Percentiles rank a stretch among this genome's conserved stretches.
These are phyloP conservation scores for Hygrophoropsis aurantiaca DNA, from an alignment of 768 basidiomycete genomes.

Conservation along the genomic window DNA sequence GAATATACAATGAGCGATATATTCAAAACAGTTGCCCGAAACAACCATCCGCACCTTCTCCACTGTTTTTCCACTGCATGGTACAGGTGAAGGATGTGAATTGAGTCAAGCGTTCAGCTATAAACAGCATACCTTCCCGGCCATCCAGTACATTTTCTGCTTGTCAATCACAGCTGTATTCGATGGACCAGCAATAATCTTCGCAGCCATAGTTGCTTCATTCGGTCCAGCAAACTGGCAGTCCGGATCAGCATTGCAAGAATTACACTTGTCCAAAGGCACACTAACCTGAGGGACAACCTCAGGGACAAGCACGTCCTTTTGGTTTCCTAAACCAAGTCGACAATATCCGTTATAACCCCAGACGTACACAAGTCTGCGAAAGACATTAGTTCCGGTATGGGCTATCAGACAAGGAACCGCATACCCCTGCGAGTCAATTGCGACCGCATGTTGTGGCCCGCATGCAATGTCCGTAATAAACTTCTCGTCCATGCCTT, in stretches of 20 bases:
- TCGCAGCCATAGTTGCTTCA: slow-evolving; percentile 55
- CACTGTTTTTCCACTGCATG: slow-evolving; percentile 88
- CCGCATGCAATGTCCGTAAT: slow-evolving; percentile 85
- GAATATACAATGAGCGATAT: slow-evolving; percentile 6
- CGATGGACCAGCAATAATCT: slow-evolving; percentile 77
- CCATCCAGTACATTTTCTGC: slow-evolving; percentile 86
- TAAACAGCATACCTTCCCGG: slow-evolving; percentile 58
- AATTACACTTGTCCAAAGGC: neutral
- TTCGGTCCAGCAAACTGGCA: slow-evolving; percentile 76
- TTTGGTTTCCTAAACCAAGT: slow-evolving; percentile 84
- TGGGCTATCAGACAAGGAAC: slow-evolving; percentile 1
- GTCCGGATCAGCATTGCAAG: neutral
- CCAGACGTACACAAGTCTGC: slow-evolving; percentile 79
- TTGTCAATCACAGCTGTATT: slow-evolving; percentile 83
- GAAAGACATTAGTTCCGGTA: slow-evolving; percentile 6
- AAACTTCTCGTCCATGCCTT: slow-evolving; percentile 71
- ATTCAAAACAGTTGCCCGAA: neutral
- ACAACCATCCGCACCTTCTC: slow-evolving; percentile 73
- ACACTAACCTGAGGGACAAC: slow-evolving; percentile 69
- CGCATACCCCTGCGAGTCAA: slow-evolving; percentile 72
- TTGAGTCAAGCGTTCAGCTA: slow-evolving; percentile 4
- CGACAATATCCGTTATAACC: slow-evolving; percentile 92
- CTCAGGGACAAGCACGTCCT: slow-evolving; percentile 78
- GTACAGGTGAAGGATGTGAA: slow-evolving; percentile 14
- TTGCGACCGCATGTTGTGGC: slow-evolving; percentile 81